phyloP scores from a whole-genome alignment of 495 filamentous ascomycete species.

The Aspergillus funiculosus region DNA sequence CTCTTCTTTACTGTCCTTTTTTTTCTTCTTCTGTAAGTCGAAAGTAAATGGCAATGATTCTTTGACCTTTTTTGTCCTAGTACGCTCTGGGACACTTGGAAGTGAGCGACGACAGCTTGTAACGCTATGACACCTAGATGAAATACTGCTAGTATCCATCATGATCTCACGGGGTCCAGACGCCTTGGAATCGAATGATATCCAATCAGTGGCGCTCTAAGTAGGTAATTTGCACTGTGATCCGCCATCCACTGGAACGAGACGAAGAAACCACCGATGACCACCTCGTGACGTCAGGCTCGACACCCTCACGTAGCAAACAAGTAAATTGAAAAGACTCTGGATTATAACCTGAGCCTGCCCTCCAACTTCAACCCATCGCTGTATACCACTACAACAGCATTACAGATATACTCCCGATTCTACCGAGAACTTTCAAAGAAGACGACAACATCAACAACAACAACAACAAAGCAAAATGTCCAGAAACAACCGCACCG shows the following conservation, averaged over 20 bases:
- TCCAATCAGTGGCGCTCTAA: neutral
- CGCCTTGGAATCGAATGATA: neutral
- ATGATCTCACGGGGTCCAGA: conserved; percentile 10
- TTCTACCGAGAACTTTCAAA: too few relatives aligned
- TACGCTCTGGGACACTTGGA: too few relatives aligned
- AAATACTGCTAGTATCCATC: conserved; percentile 3
- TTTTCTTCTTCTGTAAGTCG: neutral
- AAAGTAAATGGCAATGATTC: too few relatives aligned
- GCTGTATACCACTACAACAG: neutral
- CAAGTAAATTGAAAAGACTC: neutral
- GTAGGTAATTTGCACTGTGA: too few relatives aligned
- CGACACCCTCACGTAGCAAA: neutral
- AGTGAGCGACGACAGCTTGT: too few relatives aligned
- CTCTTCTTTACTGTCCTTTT: neutral
- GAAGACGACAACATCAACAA: neutral
- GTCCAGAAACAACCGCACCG: conserved; percentile 46
- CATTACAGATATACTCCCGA: too few relatives aligned
- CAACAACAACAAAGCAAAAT: conserved; percentile 22
- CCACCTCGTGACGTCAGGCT: conserved; percentile 10
- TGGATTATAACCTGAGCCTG: too few relatives aligned
- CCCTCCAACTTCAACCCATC: neutral
- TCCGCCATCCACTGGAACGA: neutral
- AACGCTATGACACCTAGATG: too few relatives aligned
- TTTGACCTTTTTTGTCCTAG: too few relatives aligned
- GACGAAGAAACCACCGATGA: conserved; percentile 2